Conservation (phyloP, 73 alveolate genomes). For the Effrenium voratum region DNA sequence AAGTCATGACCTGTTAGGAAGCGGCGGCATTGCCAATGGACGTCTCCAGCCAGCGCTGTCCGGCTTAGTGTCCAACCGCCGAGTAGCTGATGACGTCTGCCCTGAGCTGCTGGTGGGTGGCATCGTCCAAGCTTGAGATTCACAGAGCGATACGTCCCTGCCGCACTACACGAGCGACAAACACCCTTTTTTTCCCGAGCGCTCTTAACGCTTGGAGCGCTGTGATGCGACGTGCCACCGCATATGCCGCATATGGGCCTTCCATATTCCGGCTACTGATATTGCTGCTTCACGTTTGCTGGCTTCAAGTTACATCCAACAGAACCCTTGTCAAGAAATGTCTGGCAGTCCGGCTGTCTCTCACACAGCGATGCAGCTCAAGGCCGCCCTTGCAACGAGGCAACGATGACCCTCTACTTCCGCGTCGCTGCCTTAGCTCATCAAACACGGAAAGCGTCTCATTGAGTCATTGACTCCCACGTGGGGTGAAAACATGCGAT, state of each 20-base stretch:
- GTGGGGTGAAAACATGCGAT: no score
- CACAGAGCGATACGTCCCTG: not conserved
- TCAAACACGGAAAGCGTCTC: no score
- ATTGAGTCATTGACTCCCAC: no score
- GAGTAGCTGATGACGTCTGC: constrained; percentile 25
- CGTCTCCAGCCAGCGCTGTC: not conserved
- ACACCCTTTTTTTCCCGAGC: no score
- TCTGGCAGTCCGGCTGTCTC: not conserved
- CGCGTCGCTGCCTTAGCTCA: constrained; percentile 38
- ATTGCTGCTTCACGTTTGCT: no score
- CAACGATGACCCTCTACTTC: not conserved
- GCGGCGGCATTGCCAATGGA: not conserved
- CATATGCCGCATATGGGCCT: no score
- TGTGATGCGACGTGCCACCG: no score
- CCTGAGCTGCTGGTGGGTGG: not conserved
- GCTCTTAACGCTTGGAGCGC: no score
- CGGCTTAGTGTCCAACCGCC: not conserved
- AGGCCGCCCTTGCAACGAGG: not conserved
- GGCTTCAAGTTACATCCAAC: no score
- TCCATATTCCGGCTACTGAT: no score
- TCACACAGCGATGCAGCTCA: constrained; percentile 11
- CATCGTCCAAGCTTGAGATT: no score
- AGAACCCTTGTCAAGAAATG: no score
- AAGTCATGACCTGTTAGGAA: not conserved
- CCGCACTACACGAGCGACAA: not conserved